These are phyloP conservation scores for Starmerella tilneyi DNA, from an alignment of 805 yeast genomes.

Conservation along the genomic window DNA sequence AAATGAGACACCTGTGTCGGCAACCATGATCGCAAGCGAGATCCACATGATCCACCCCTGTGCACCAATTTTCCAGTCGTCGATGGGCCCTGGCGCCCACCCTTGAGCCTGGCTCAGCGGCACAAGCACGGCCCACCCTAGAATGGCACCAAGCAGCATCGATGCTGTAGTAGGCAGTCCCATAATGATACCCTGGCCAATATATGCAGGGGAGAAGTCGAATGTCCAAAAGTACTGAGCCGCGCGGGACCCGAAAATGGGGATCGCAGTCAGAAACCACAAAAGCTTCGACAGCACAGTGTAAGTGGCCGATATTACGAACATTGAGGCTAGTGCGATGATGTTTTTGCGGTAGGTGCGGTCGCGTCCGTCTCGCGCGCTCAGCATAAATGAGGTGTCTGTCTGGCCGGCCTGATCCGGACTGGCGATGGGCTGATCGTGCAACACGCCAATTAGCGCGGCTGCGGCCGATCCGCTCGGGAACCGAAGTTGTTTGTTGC, in stretches of 20 bases:
- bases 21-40: constrained; percentile 84
- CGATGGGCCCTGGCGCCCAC: constrained; percentile 87
- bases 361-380: constrained; percentile 12
- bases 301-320: constrained; percentile 57
- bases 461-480: constrained; percentile 98
- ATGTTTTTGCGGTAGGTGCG: constrained; percentile 41
- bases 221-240: constrained; percentile 74
- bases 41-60: constrained; percentile 98
- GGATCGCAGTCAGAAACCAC: constrained; percentile 43
- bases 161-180: constrained; percentile 83
- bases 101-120: constrained; percentile 59
- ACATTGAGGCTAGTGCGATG: constrained; percentile 48
- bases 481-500: constrained; percentile 78
- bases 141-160: constrained; percentile 78
- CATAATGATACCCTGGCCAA: constrained; percentile 97
- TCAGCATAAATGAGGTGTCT: constrained; percentile 10
- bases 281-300: constrained; percentile 62
- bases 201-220: constrained; percentile 93
- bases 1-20: constrained; percentile 78
- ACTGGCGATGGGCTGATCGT: constrained; percentile 40
- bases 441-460: constrained; percentile 77
- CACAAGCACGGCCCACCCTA: constrained; percentile 90
- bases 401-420: background rate
- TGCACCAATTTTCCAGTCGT: constrained; percentile 87
- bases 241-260: constrained; percentile 59